Conservation (phyloP, 768 basidiomycete genomes). For the Hydnomerulius pinastri region DNA sequence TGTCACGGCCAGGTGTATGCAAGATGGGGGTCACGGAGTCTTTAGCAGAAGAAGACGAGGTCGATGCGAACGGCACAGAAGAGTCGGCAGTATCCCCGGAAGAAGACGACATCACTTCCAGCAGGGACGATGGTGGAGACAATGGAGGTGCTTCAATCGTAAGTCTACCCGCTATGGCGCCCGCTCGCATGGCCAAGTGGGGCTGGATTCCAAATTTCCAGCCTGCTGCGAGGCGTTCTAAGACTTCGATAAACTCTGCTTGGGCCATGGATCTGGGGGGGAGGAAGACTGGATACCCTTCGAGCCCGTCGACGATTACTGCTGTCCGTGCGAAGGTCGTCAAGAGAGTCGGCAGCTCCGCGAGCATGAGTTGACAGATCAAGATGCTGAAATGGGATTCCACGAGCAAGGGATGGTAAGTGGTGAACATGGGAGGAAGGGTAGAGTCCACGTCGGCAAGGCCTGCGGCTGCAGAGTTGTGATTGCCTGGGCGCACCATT, state of each 20-base stretch:
- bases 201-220: constrained; percentile 71
- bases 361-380: constrained; percentile 74
- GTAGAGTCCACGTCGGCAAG: constrained; percentile 39
- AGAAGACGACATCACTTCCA: constrained; percentile 25
- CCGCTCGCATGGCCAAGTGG: constrained; percentile 44
- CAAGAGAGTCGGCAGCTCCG: constrained; percentile 65
- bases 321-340: constrained; percentile 68
- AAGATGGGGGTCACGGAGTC: constrained; percentile 17
- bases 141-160: constrained; percentile 42
- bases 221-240: constrained; percentile 76
- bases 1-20: constrained; percentile 26
- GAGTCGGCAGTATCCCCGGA: constrained; percentile 25
- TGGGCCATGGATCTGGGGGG: constrained; percentile 89
- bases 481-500: constrained; percentile 62
- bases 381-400: constrained; percentile 85
- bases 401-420: constrained; percentile 87
- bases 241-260: constrained; percentile 83
- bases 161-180: constrained; percentile 42
- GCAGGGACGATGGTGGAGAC: constrained; percentile 23
- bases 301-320: constrained; percentile 73
- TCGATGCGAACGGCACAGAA: constrained; percentile 19
- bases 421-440: constrained; percentile 69
- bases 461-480: constrained; percentile 34
- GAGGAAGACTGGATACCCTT: constrained; percentile 87
- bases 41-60: constrained; percentile 21